phyloP scores from a whole-genome alignment of 352 stramenopile genomes.

The Detonula confervacea region DNA sequence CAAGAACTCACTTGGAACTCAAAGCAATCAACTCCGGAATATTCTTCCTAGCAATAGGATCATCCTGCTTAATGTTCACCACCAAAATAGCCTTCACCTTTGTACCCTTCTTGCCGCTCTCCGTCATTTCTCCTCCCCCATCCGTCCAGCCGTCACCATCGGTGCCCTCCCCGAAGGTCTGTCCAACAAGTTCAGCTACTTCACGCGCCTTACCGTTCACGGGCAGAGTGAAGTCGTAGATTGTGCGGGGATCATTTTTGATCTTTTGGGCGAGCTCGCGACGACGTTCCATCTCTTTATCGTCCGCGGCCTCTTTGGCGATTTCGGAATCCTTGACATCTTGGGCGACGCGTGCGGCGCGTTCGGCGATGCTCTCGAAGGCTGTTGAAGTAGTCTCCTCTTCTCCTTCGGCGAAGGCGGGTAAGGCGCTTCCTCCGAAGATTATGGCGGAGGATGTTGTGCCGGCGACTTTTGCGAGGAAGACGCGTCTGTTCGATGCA shows the following conservation, averaged over 20 bases:
- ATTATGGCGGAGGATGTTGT: slow-evolving; percentile 25
- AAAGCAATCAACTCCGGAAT: slow-evolving; percentile 85
- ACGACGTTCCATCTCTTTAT: slow-evolving; percentile 19
- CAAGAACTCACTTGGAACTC: slow-evolving; percentile 67
- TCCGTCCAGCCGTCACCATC: slow-evolving; percentile 34
- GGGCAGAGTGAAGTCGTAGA: slow-evolving; percentile 82
- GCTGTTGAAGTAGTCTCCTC: slow-evolving; percentile 15
- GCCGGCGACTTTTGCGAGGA: slow-evolving; percentile 24
- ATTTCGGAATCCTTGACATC: slow-evolving; percentile 48
- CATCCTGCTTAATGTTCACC: slow-evolving; percentile 87
- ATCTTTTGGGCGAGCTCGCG: slow-evolving; percentile 34
- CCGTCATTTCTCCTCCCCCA: not conserved
- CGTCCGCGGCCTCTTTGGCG: slow-evolving; percentile 7
- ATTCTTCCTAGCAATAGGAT: slow-evolving; percentile 81
- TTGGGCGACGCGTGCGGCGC: slow-evolving; percentile 63
- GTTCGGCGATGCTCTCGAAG: slow-evolving; percentile 73
- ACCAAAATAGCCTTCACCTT: slow-evolving; percentile 81
- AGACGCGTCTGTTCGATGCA: slow-evolving; percentile 22
- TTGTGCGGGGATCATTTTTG: slow-evolving; percentile 62
- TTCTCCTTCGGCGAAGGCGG: slow-evolving; percentile 18
- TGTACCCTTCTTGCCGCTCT: slow-evolving; percentile 15
- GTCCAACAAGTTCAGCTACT: slow-evolving; percentile 67
- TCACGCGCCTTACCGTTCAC: slow-evolving; percentile 57
- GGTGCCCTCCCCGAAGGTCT: slow-evolving; percentile 49
- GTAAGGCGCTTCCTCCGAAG: slow-evolving; percentile 16